These are phyloP conservation scores for Lanmaoa pseudosensibilis DNA, from an alignment of 768 basidiomycete species.

Conservation along the genomic window DNA sequence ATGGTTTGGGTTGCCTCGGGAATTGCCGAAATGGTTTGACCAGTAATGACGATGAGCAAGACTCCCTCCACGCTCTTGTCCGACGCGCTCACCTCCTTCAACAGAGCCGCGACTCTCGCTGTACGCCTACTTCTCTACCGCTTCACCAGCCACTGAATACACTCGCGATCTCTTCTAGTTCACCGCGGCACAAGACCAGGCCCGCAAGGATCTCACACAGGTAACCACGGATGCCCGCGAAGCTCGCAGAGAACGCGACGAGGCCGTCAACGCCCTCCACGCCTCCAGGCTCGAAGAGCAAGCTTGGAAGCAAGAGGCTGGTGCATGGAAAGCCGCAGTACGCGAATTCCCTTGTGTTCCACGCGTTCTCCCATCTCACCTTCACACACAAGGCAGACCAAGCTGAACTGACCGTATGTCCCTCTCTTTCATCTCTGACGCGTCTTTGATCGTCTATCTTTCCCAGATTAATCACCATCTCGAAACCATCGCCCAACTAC, in stretches of 20 bases:
- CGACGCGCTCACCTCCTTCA: constrained; percentile 43
- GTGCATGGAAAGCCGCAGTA: constrained; percentile 48
- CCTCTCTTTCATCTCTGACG: neutral
- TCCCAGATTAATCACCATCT: constrained; percentile 57
- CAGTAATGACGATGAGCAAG: constrained; percentile 28
- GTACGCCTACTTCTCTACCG: constrained; percentile 28
- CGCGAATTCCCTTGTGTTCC: constrained; percentile 27
- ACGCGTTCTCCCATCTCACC: constrained; percentile 10
- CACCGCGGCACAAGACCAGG: constrained; percentile 54
- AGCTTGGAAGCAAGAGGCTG: constrained; percentile 46
- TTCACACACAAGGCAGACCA: constrained; percentile 45
- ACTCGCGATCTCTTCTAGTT: constrained; percentile 38
- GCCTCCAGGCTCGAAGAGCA: constrained; percentile 45
- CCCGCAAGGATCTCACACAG: constrained; percentile 52
- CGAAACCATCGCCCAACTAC: constrained; percentile 60
- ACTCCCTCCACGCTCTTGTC: constrained; percentile 38
- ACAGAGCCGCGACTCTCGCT: constrained; percentile 40
- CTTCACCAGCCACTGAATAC: neutral
- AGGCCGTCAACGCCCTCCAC: constrained; percentile 47
- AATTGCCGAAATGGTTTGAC: constrained; percentile 24
- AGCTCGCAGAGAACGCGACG: constrained; percentile 51
- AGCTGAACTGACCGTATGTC: constrained; percentile 54
- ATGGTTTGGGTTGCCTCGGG: too few species aligned
- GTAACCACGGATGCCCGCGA: constrained; percentile 46
- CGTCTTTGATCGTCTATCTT: neutral